These are phyloP conservation scores for Boletus speciosus DNA, from an alignment of 768 basidiomycete species.

Conservation along the genomic window DNA sequence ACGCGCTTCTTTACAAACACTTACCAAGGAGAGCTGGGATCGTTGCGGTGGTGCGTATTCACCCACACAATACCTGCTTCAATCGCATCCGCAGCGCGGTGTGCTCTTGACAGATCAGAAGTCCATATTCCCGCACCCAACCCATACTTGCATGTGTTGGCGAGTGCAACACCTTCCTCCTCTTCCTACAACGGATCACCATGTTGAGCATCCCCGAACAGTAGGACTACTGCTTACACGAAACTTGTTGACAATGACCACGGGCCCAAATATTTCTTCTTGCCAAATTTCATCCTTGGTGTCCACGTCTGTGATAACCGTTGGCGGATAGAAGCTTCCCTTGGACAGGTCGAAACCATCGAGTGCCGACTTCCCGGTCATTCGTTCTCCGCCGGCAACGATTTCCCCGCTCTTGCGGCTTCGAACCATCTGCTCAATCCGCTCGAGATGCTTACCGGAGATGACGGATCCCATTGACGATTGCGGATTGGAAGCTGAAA, in stretches of 20 bases:
- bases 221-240: conserved; percentile 35
- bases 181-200: conserved; percentile 43
- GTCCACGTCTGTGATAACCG: conserved; percentile 59
- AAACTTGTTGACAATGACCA: conserved; percentile 65
- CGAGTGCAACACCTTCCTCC: conserved; percentile 60
- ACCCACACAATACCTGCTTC: conserved; percentile 83
- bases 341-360: conserved; percentile 69
- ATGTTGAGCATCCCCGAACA: background rate
- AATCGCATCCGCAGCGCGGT: conserved; percentile 66
- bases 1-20: conserved; percentile 1
- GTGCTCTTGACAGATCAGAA: conserved; percentile 65
- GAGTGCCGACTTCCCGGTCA: conserved; percentile 57
- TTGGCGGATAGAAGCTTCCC: conserved; percentile 80
- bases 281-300: conserved; percentile 65
- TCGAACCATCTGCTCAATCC: conserved; percentile 59
- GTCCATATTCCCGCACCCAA: conserved; percentile 84
- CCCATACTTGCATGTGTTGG: conserved; percentile 77
- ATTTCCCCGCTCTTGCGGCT: conserved; percentile 46
- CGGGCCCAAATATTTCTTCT: conserved; percentile 85
- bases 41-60: conserved; percentile 86
- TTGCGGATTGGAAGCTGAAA: conserved; percentile 60
- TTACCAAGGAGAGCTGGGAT: conserved; percentile 85
- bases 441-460: conserved; percentile 56
- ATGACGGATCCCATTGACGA: conserved; percentile 84
- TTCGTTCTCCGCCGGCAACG: conserved; percentile 61